A percentile compares a stretch with the other conserved stretches of the same genome.
Conservation (phyloP, 371 early-diverging fungal species). For the Zychaea mexicana region DNA sequence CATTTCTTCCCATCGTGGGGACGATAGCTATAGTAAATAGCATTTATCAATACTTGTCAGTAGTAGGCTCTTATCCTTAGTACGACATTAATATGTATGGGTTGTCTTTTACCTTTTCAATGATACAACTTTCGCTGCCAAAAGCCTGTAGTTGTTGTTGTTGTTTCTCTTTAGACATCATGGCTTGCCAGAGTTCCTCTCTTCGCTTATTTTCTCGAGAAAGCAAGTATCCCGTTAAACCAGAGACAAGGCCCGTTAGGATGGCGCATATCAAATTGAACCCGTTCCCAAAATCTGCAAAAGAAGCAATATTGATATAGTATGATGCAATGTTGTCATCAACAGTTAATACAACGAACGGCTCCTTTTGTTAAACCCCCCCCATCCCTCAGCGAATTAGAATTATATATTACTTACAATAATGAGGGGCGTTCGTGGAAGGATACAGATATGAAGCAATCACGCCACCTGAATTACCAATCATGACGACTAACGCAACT, state of each 20-base stretch:
- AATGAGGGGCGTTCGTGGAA: slow-evolving; percentile 23
- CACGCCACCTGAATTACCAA: slow-evolving; percentile 41
- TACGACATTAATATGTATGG: not conserved
- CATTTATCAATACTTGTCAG: too few relatives aligned
- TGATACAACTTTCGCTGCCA: not conserved
- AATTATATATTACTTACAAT: slow-evolving; percentile 11
- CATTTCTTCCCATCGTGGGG: not conserved
- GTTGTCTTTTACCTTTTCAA: not conserved
- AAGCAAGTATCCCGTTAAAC: slow-evolving; percentile 20
- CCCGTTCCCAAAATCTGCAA: slow-evolving; percentile 20
- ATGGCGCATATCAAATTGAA: slow-evolving; percentile 19
- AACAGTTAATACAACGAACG: too few relatives aligned
- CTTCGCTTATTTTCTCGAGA: slow-evolving; percentile 17
- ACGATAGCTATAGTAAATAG: not conserved
- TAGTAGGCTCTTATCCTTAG: too few relatives aligned
- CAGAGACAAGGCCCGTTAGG: slow-evolving; percentile 6
- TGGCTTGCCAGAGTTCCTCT: not conserved
- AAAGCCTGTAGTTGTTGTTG: not conserved
- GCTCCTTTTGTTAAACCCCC: not conserved
- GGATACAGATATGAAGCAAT: slow-evolving; percentile 41
- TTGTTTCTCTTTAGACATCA: not conserved
- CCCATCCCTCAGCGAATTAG: not conserved
- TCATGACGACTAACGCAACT: slow-evolving; percentile 40
- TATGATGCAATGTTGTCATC: not conserved
- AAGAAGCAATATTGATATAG: too few relatives aligned